Base-by-base conservation (phyloP, 2,329 filamentous ascomycete genomes). In the Magnaporthiopsis poae region DNA sequence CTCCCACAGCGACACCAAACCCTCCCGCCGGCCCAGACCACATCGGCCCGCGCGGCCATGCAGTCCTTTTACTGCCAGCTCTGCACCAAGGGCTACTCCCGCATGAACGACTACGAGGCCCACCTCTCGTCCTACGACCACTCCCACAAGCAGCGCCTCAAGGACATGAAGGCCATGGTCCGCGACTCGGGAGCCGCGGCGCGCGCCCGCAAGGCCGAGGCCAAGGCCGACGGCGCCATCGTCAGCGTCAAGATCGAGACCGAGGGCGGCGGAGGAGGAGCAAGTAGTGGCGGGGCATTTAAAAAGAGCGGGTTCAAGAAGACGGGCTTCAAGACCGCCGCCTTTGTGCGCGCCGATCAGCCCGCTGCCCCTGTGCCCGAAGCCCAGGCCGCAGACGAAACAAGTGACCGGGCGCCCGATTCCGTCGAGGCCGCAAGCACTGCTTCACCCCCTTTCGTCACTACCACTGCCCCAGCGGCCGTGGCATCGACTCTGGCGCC, bases 41-140 rank as follows among this genome's bases (percentile, higher is more conserved):
- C 82, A 33, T 84, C 84, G 2, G 91, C 91, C 11, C 88, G 90
- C 69, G 89, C 91, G 73, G 90, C 91, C 21, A 82, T 91, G 63
- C 90, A 88, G 73, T 87, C 90, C 46, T 95, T 96, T 79, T 92
- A 90, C 79, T 96, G 89, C 80, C 86, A 88, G 60, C 86, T 98
- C 66, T 98, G 95, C 81, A 88, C 90, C 70, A 98, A 98, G 79
- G 94, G 93, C 72, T 99, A 98, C 79, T 88, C 89, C 1, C 92
- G 95, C 66, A 94, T 96, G 84, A 94, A 96, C 75, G 94, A 98
- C 76, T 97, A 96, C 76, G 94, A 98, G 77, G 90, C 93, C 9
- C 95, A 99, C 76, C 90, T 97, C 67, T 88, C 88, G 69, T 95
- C 90, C 73, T 98, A 98, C 77, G 95, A 98, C 75, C 95, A 99